Conservation (phyloP, 2,329 filamentous ascomycete genomes). For the Trichoderma pleuroti region DNA sequence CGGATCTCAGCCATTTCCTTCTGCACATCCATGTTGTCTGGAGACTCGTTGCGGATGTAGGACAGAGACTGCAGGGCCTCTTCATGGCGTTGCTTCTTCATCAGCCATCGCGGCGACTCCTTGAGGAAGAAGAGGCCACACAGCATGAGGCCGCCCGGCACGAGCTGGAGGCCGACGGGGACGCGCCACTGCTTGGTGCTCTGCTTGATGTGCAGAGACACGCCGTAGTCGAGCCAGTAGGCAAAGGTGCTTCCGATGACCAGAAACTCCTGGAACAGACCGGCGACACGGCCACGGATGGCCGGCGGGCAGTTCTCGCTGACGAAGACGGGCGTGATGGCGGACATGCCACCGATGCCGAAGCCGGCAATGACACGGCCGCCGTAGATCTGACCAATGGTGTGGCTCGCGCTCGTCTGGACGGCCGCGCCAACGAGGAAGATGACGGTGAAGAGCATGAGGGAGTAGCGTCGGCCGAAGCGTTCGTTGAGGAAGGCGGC, state of each 20-base stretch:
- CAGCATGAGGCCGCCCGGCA: slow-evolving; percentile 61
- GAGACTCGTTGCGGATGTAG: slow-evolving; percentile 58
- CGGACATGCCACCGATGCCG: slow-evolving; percentile 27
- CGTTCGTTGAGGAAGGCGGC: slow-evolving; percentile 23
- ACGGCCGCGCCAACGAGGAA: slow-evolving; percentile 23
- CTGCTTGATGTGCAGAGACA: slow-evolving; percentile 47
- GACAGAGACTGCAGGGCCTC: slow-evolving; percentile 56
- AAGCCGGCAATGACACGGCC: slow-evolving; percentile 26
- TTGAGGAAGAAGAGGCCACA: slow-evolving; percentile 57
- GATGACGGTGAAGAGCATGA: slow-evolving; percentile 22
- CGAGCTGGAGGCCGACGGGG: slow-evolving; percentile 63
- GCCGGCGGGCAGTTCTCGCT: slow-evolving; percentile 22
- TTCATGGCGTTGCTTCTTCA: slow-evolving; percentile 57
- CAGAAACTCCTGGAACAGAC: slow-evolving; percentile 25
- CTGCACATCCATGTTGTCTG: slow-evolving; percentile 60
- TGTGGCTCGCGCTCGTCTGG: slow-evolving; percentile 22
- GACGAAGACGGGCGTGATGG: slow-evolving; percentile 26
- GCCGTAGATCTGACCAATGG: slow-evolving; percentile 25
- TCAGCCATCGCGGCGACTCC: slow-evolving; percentile 68
- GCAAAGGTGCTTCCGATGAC: slow-evolving; percentile 24
- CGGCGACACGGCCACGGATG: slow-evolving; percentile 25
- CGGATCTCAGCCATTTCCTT: slow-evolving; percentile 55
- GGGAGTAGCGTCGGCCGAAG: slow-evolving; percentile 23
- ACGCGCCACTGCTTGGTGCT: slow-evolving; percentile 59
- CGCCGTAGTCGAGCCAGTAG: slow-evolving; percentile 51